Conservation (phyloP, 805 yeast species). For the Candida easanensis region DNA sequence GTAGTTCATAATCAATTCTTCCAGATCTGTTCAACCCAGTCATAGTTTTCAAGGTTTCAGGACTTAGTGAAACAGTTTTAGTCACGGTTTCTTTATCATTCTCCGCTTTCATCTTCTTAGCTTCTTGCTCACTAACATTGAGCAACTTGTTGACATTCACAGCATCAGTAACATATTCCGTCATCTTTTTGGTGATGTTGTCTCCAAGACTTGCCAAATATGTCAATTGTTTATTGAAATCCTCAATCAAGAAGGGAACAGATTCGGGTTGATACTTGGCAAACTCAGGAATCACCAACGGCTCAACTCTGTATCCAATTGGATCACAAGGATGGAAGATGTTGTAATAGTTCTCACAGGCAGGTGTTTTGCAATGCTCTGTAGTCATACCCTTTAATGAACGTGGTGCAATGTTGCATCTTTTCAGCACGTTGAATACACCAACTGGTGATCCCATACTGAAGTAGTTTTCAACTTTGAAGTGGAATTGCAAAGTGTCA, state of each 20-base stretch:
- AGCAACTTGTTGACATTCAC: conserved; percentile 12
- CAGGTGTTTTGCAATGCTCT: conserved; percentile 37
- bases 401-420: conserved; percentile 53
- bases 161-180: conserved; percentile 13
- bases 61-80: conserved; percentile 24
- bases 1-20: conserved; percentile 76
- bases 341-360: conserved; percentile 69
- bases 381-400: conserved; percentile 10
- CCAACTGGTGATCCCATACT: conserved; percentile 92
- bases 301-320: conserved; percentile 86
- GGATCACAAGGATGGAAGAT: conserved; percentile 92
- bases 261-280: conserved; percentile 50
- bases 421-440: conserved; percentile 71
- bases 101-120: conserved; percentile 8
- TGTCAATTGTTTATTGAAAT: conserved; percentile 37
- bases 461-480: conserved; percentile 72
- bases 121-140: conserved; percentile 7
- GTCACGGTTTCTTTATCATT: conserved; percentile 18
- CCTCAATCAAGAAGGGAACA: conserved; percentile 50
- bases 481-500: conserved; percentile 48
- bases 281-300: conserved; percentile 56
- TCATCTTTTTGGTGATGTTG: conserved; percentile 13
- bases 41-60: conserved; percentile 36
- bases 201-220: conserved; percentile 37
- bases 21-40: conserved; percentile 63